Conservation (phyloP, 306 rosid species). For the Oemleria cerasiformis region DNA sequence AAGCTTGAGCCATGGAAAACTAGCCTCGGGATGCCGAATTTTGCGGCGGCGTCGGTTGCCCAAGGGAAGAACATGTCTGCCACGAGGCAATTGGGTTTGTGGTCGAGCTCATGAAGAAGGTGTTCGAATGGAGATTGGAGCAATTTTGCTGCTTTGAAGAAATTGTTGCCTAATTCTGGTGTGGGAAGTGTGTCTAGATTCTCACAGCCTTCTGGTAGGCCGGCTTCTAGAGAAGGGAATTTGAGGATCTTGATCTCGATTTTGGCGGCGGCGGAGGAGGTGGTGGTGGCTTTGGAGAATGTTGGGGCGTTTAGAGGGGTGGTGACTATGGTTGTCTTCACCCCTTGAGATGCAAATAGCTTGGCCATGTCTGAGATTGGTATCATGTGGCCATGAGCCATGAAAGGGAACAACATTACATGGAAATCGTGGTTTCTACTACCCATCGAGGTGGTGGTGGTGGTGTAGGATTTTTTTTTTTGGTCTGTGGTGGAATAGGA, state of each 20-base stretch:
- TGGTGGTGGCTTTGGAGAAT: conserved; percentile 2
- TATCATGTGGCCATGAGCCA: conserved; percentile 37
- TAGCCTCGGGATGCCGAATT: conserved; percentile 49
- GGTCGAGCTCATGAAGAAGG: conserved; percentile 10
- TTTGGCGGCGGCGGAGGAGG: neutral
- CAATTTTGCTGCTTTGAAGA: conserved; percentile 30
- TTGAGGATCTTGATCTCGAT: conserved; percentile 17
- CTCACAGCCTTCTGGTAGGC: conserved; percentile 53
- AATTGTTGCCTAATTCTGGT: neutral
- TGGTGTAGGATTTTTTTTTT: too few species aligned
- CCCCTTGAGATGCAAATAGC: conserved; percentile 20
- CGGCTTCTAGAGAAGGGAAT: conserved; percentile 34
- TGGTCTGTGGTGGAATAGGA: too few species aligned
- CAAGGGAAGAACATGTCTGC: conserved; percentile 53
- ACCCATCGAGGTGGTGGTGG: neutral
- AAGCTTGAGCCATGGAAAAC: conserved; percentile 49
- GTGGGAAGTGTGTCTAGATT: conserved; percentile 18
- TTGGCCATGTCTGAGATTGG: conserved; percentile 32
- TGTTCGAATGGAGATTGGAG: conserved; percentile 41
- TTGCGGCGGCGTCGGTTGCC: conserved; percentile 42
- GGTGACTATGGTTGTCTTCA: conserved; percentile 28
- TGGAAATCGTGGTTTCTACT: neutral
- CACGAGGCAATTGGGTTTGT: conserved; percentile 40
- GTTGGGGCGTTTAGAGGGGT: conserved; percentile 20
- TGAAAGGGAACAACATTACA: conserved; percentile 34